Conservation (phyloP, 23 red algal genomes). For the Gracilaria gracilis region DNA sequence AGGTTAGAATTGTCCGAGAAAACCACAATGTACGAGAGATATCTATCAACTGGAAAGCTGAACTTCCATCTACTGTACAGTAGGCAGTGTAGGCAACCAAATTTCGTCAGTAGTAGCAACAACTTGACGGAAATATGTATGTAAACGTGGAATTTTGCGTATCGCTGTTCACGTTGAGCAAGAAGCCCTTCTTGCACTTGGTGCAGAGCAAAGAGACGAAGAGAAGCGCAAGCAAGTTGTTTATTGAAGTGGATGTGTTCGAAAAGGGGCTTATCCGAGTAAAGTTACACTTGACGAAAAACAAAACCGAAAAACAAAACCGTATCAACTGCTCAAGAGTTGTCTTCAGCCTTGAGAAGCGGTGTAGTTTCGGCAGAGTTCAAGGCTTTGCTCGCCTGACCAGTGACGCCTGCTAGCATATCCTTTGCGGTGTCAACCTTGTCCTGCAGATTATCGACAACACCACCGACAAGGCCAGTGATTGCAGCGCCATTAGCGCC, state of each 20-base stretch:
- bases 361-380: constrained; percentile 18
- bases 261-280: background rate
- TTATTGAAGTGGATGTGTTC: background rate
- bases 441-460: constrained; percentile 21
- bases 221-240: background rate
- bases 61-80: no score
- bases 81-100: no score
- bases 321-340: background rate
- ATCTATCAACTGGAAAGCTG: no score
- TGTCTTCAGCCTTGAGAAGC: constrained; percentile 15
- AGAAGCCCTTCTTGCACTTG: no score
- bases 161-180: no score
- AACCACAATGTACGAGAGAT: no score
- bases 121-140: no score
- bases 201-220: no score
- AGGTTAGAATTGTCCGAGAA: background rate
- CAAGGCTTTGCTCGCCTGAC: background rate
- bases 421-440: constrained; percentile 16
- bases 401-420: background rate
- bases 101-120: no score
- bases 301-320: background rate
- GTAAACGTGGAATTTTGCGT: no score
- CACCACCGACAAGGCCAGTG: background rate
- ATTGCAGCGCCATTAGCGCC: background rate
- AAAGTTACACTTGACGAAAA: background rate